A percentile compares a stretch with the other conserved stretches of the same genome.
phyloP scores from a whole-genome alignment of 2,329 filamentous ascomycete genomes.

The Dactylellina leptospora region DNA sequence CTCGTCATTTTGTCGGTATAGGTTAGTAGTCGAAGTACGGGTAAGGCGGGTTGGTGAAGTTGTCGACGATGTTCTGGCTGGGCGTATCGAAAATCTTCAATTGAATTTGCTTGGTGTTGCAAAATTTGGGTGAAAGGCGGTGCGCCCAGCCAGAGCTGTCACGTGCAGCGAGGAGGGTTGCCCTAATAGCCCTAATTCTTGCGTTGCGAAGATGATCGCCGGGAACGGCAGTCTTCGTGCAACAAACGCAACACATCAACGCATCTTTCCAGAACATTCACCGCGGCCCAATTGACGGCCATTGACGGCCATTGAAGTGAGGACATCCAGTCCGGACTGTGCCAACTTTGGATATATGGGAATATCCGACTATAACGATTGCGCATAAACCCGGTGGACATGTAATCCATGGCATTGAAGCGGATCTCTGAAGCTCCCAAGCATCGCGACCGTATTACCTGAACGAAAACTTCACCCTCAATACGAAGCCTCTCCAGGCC shows the following conservation, averaged over 20 bases:
- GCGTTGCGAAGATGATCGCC: neutral
- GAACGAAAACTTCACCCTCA: constrained; percentile 7
- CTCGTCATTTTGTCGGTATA: constrained; percentile 49
- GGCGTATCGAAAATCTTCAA: constrained; percentile 48
- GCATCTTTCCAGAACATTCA: neutral
- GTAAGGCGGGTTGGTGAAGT: constrained; percentile 16
- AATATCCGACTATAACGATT: no score
- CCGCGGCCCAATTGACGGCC: no score
- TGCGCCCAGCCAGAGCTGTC: constrained; percentile 26
- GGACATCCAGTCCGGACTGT: no score
- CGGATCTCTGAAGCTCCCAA: no score
- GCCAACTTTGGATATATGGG: no score
- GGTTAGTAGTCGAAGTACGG: constrained; percentile 34
- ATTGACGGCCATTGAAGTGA: no score
- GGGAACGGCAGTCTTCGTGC: constrained; percentile 20
- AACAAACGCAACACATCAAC: constrained; percentile 33
- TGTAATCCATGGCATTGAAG: no score
- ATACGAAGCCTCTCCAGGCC: constrained; percentile 21
- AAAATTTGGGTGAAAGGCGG: constrained; percentile 35
- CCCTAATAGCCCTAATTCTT: constrained; percentile 53
- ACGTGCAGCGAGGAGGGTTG: constrained; percentile 17
- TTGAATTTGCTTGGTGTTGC: constrained; percentile 51
- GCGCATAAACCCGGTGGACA: no score
- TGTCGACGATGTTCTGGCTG: constrained; percentile 45
- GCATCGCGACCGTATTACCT: constrained; percentile 17